Conservation (phyloP, 345 rosid species). For the Tarenaya hassleriana region DNA sequence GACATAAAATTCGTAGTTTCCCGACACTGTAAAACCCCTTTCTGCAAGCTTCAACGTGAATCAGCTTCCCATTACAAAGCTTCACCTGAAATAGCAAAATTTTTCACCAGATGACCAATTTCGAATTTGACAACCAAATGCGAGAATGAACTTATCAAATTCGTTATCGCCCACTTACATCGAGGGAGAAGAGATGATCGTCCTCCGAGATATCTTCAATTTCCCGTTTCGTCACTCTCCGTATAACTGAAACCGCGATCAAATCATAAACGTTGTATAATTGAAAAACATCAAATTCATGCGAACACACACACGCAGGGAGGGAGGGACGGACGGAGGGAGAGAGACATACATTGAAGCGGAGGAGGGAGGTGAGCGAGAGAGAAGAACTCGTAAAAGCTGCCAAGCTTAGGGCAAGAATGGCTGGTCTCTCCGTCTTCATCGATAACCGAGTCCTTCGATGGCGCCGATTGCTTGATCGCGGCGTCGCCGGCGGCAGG, state of each 20-base stretch:
- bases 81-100: constrained; percentile 51
- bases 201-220: constrained; percentile 51
- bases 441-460: constrained; percentile 46
- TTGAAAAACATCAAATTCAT: constrained; percentile 4
- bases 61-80: constrained; percentile 89
- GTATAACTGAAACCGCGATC: constrained; percentile 44
- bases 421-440: constrained; percentile 66
- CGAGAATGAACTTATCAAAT: not conserved
- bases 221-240: constrained; percentile 46
- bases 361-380: constrained; percentile 90
- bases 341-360: constrained; percentile 56
- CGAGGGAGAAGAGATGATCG: constrained; percentile 82
- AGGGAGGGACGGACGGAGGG: constrained; percentile 13
- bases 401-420: constrained; percentile 76
- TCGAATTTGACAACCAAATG: not conserved
- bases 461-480: constrained; percentile 24
- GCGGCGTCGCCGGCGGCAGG: constrained; percentile 7
- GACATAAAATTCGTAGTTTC: constrained; percentile 68
- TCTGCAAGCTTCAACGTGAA: constrained; percentile 73
- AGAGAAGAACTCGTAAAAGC: constrained; percentile 91
- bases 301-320: not conserved
- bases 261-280: constrained; percentile 15
- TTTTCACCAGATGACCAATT: not conserved
- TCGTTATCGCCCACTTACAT: constrained; percentile 37
- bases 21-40: constrained; percentile 76